Base-by-base conservation (phyloP, 495 filamentous ascomycete species). In the Tetracladium setigerum region DNA sequence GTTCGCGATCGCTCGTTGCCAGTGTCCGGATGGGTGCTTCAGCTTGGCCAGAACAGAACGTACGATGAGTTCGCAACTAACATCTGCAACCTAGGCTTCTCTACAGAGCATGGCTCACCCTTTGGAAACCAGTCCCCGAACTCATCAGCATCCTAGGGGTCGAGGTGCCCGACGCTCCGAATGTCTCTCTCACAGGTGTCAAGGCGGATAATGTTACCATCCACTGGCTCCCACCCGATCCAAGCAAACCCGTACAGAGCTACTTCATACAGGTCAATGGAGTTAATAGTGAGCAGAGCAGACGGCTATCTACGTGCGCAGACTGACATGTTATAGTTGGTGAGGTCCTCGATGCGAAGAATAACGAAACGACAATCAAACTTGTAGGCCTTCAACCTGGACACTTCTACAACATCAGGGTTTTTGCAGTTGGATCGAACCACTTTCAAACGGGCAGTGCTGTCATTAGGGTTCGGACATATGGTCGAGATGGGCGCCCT, bases 211-310 rank as follows among this genome's bases (percentile, higher is more conserved):
- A 87, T 36, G 84, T 94, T 22, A 83, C 87, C n/a, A 73, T 98
- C 13, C 89, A 90, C 57, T 96, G 90, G 89, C 89, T 87, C 44
- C 76, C 85, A 41, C 82, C 86, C 1, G 81, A 86, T 35, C 76
- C 81, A 58, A 82, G 82, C 44, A 82, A 86, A 47, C 83, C 86
- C 11, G 84, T 90, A 42, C 73, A 84, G 12, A 92, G 89, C 67
- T 87, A 95, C 61, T 77, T 90, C 17, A 89, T 98, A 32, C 86
- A 94, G 55, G 81, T 96, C 45, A 97, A 98, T 60, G 90, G 90
- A 30, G 81, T 87, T 30, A 89, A 89, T 68, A 86, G 89, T 94
- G 65, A 64, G 67, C 16, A n/a, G 9, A 12, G n/a, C 9, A 27
- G 16, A 41, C 6, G 9, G 1, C 17, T n/a, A 46, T 24, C 35